phyloP scores from a whole-genome alignment of 306 rosid species.

The Amphicarpaea edgeworthii region DNA sequence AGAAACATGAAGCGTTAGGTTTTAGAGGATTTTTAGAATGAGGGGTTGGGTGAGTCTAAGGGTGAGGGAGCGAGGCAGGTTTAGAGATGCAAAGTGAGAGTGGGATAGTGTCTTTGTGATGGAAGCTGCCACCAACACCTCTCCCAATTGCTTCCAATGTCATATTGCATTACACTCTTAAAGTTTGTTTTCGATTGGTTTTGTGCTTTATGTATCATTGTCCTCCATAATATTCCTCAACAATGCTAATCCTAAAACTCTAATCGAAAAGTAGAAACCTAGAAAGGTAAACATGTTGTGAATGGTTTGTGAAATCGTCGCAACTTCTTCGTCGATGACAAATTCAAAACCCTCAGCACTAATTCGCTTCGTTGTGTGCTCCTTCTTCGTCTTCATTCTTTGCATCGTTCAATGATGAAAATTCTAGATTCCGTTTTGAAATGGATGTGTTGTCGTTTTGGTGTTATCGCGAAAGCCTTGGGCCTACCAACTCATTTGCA shows the following conservation, averaged over 20 bases:
- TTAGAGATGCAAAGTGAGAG: constrained; percentile 61
- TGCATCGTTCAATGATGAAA: not conserved
- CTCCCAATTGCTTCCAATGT: constrained; percentile 44
- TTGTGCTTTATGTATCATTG: not conserved
- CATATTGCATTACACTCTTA: not conserved
- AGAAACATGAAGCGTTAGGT: constrained; percentile 63
- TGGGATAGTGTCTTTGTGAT: constrained; percentile 64
- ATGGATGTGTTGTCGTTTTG: no score
- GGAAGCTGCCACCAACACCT: constrained; percentile 68
- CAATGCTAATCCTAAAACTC: not conserved
- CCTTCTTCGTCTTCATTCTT: constrained; percentile 51
- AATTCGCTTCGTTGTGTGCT: constrained; percentile 64
- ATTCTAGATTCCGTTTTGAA: not conserved
- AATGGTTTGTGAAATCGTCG: not conserved
- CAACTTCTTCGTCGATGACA: not conserved
- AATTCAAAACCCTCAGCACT: not conserved
- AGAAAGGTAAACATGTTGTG: not conserved
- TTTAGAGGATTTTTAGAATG: constrained; percentile 64
- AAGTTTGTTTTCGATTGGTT: not conserved
- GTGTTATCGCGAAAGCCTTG: not conserved
- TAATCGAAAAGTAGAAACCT: not conserved
- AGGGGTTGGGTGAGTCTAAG: constrained; percentile 61
- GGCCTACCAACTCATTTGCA: constrained; percentile 8
- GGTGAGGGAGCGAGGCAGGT: constrained; percentile 53
- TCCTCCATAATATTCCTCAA: not conserved